These are phyloP conservation scores for Talaromyces rugulosus DNA, from an alignment of 2,329 filamentous ascomycete species.

Conservation along the genomic window DNA sequence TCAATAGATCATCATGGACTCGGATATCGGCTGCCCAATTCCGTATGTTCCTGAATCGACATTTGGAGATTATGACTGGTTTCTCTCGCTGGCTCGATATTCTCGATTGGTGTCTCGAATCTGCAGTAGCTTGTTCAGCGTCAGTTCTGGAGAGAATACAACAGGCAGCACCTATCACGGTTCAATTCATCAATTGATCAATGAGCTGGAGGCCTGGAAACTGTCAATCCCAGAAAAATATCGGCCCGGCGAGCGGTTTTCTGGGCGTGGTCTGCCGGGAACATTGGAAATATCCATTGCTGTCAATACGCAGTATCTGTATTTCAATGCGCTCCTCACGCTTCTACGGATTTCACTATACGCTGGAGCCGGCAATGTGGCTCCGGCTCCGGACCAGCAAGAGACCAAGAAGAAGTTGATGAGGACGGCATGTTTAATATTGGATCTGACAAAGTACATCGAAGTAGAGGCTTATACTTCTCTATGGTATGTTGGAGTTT, in stretches of 20 bases:
- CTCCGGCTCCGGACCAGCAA: slow-evolving; percentile 1
- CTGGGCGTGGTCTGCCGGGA: slow-evolving; percentile 11
- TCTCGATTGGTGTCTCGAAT: slow-evolving; percentile 24
- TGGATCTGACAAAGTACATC: slow-evolving; percentile 26
- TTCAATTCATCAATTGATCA: slow-evolving; percentile 17
- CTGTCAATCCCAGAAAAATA: slow-evolving; percentile 21
- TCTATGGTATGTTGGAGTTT: slow-evolving; percentile 30
- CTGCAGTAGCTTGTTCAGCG: slow-evolving; percentile 26
- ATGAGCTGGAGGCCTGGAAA: slow-evolving; percentile 25
- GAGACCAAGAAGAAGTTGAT: slow-evolving; percentile 21
- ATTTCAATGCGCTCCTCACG: slow-evolving; percentile 24
- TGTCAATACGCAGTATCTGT: slow-evolving; percentile 22
- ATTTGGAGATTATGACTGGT: slow-evolving; percentile 29
- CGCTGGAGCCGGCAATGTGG: slow-evolving; percentile 13
- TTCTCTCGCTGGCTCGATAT: slow-evolving; percentile 23
- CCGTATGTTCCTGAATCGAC: slow-evolving; percentile 24
- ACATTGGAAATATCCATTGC: slow-evolving; percentile 15
- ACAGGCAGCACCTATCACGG: slow-evolving; percentile 3
- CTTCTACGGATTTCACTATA: slow-evolving; percentile 22
- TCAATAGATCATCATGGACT: slow-evolving; percentile 28
- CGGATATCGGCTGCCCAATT: slow-evolving; percentile 29
- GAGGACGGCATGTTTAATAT: slow-evolving; percentile 21
- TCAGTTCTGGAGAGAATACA: slow-evolving; percentile 21
- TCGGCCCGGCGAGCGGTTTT: slow-evolving; percentile 19
- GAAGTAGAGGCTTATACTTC: slow-evolving; percentile 25